Conservation (phyloP, 768 basidiomycete genomes). For the Paxillus involutus region DNA sequence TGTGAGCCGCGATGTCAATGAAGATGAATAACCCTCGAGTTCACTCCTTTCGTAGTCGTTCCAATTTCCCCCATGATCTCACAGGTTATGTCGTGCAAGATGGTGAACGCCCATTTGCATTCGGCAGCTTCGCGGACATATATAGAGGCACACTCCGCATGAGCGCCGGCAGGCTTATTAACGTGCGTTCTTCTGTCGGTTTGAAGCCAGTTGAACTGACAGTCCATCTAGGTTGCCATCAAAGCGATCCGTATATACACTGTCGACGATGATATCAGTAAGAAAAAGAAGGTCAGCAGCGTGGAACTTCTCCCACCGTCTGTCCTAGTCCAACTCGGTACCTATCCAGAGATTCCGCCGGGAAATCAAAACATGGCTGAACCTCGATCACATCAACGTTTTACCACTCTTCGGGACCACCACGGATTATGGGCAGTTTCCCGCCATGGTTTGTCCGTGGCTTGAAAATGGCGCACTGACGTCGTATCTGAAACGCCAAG, state of each 20-base stretch:
- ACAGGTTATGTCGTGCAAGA: too few relatives aligned
- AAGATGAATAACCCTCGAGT: too few relatives aligned
- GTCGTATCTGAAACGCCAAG: slow-evolving; percentile 9
- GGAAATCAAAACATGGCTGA: slow-evolving; percentile 18
- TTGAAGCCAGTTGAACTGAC: background rate
- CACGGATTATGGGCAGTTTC: slow-evolving; percentile 15
- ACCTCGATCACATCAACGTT: slow-evolving; percentile 19
- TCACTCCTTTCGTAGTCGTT: too few relatives aligned
- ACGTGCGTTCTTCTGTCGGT: background rate
- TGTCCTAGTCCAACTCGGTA: background rate
- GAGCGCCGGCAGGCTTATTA: background rate
- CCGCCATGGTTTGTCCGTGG: slow-evolving; percentile 23
- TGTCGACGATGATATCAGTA: background rate
- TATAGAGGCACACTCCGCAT: too few relatives aligned
- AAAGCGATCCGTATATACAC: background rate
- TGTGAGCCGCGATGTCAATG: too few relatives aligned
- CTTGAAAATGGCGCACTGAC: slow-evolving; percentile 13
- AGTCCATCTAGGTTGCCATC: too few relatives aligned
- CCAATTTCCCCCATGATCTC: too few relatives aligned
- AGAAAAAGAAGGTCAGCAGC: background rate
- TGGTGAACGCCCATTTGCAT: too few relatives aligned
- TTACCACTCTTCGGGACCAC: slow-evolving; percentile 16
- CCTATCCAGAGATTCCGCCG: slow-evolving; percentile 12
- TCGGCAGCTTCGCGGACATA: too few relatives aligned
- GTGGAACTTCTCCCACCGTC: background rate